Percentiles rank a stretch among this genome's conserved stretches.
phyloP scores from a whole-genome alignment of 2,329 filamentous ascomycete genomes.

The Leptoxyphium fumago region DNA sequence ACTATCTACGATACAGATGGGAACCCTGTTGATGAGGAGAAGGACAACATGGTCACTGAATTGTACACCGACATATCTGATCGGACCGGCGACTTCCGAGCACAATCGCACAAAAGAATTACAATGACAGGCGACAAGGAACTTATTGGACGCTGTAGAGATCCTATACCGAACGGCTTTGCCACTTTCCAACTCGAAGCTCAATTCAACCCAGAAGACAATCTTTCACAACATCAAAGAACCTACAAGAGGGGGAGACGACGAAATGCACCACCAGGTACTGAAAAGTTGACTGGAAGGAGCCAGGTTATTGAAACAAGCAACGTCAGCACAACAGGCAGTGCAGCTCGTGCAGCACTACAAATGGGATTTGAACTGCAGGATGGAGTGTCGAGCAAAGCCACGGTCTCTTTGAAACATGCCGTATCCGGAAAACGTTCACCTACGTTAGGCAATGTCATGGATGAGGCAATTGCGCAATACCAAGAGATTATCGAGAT shows the following conservation, averaged over 20 bases:
- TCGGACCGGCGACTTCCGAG: constrained; percentile 78
- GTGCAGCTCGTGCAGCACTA: constrained; percentile 62
- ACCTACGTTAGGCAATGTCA: constrained; percentile 75
- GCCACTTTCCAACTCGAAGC: constrained; percentile 18
- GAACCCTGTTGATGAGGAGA: constrained; percentile 57
- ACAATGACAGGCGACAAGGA: constrained; percentile 71
- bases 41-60: constrained; percentile 74
- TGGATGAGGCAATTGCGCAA: constrained; percentile 81
- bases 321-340: constrained; percentile 42
- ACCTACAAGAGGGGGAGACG: constrained; percentile 16
- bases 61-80: constrained; percentile 93
- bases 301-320: constrained; percentile 58
- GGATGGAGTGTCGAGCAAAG: constrained; percentile 42
- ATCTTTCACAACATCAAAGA: constrained; percentile 16
- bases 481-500: constrained; percentile 74
- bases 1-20: constrained; percentile 81
- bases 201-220: constrained; percentile 12
- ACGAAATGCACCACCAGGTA: constrained; percentile 35
- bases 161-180: constrained; percentile 37
- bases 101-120: constrained; percentile 54
- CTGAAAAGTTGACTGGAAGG: constrained; percentile 52
- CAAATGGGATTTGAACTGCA: constrained; percentile 72
- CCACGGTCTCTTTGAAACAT: constrained; percentile 47
- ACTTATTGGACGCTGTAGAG: constrained; percentile 67
- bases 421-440: constrained; percentile 45